phyloP scores from a whole-genome alignment of 768 basidiomycete species.

The Kwoniella europaea region DNA sequence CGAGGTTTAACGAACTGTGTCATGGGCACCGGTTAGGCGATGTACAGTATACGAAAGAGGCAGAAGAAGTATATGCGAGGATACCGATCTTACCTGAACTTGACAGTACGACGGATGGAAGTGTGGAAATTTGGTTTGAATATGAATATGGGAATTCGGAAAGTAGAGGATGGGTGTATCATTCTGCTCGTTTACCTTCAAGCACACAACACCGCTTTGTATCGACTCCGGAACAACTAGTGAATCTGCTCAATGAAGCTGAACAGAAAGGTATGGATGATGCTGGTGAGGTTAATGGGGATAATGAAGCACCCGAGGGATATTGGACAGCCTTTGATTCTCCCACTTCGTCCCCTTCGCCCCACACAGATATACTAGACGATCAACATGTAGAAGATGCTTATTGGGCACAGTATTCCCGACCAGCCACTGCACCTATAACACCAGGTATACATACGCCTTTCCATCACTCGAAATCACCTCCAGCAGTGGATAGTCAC shows the following conservation, averaged over 20 bases:
- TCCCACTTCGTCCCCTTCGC: not conserved
- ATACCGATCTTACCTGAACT: constrained; percentile 13
- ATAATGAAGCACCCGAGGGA: constrained; percentile 17
- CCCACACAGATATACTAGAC: not conserved
- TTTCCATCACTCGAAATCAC: not conserved
- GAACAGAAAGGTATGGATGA: not conserved
- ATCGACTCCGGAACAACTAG: constrained; percentile 1
- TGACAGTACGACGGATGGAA: not conserved
- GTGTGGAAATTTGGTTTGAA: constrained; percentile 25
- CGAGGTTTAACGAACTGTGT: constrained; percentile 7
- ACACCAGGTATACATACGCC: constrained; percentile 19
- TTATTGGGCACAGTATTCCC: constrained; percentile 30
- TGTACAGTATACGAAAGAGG: constrained; percentile 16
- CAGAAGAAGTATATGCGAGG: constrained; percentile 19
- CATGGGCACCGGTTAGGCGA: constrained; percentile 5
- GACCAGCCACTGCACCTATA: constrained; percentile 25
- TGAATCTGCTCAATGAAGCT: not conserved
- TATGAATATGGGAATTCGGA: constrained; percentile 12
- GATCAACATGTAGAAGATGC: constrained; percentile 17
- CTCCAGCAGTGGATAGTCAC: not conserved
- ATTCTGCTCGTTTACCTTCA: constrained; percentile 24
- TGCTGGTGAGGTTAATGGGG: not conserved
- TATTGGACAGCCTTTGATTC: constrained; percentile 31
- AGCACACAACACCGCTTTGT: not conserved
- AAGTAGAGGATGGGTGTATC: constrained; percentile 29